Base-by-base conservation (phyloP, 2,329 filamentous ascomycete genomes). In the Colletotrichum costaricense region DNA sequence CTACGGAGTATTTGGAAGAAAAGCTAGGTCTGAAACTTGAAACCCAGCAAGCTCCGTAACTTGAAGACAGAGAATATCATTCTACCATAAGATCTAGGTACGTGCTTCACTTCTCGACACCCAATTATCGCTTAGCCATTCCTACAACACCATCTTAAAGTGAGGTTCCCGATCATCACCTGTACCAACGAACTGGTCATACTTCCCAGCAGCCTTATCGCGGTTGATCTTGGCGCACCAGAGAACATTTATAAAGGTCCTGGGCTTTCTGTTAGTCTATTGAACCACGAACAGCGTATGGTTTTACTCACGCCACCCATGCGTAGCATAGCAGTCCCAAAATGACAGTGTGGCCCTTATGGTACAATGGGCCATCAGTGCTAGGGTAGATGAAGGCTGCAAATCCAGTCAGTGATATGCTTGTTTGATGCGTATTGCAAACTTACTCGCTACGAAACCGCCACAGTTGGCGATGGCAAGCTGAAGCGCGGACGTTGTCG, bases 401-500 rank as follows among this genome's bases (percentile, higher is more conserved):
- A 24, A 0, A 4, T 3, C 24, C 56, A 5, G n/a, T 57, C 6
- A 70, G 30, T 11, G 12, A 12, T n/a, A 11, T 2, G 38, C 26
- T 35, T 12, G 3, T 11, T 35, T 4, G 1, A 2, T 5, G 16
- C 3, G 0, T 2, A n/a, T 14, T 5, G 2, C 4, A 0, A 9
- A 78, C 84, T 76, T 77, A 86, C 87, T 89, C 0, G 91, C 89
- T 2, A 93, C 90, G 76, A 93, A 92, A 0, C 92, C 92, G 58
- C 91, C 91, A 8, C 87, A 88, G 75, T 94, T 93, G 0, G 91
- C 92, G 75, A 93, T 89, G 1, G 89, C 88, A 30, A 93, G 83
- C 79, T 93, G 91, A 76, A 93, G 77, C 0, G 89, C 92, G 1
- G 88, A 89, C 0, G 91, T 92, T 0, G 92, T 93, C 0, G 92